Conservation (phyloP, 495 filamentous ascomycete genomes). For the Apodospora peruviana region DNA sequence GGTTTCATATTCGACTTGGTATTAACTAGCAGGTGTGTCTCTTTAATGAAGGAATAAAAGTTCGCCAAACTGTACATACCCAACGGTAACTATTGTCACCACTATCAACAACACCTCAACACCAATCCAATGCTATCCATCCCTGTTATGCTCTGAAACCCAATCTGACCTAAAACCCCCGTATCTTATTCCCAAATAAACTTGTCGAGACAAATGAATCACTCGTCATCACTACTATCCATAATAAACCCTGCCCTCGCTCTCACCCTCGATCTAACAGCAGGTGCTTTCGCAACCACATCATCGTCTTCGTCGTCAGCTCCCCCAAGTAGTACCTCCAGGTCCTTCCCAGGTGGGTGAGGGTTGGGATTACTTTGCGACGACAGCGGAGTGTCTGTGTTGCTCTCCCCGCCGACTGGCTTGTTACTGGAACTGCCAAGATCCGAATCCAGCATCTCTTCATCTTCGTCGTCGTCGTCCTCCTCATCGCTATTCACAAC, state of each 20-base stretch:
- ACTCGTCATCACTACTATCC: conserved; percentile 53
- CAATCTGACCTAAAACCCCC: no score
- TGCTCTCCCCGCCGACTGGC: neutral
- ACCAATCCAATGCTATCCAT: no score
- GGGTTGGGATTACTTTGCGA: neutral
- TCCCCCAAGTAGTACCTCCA: conserved; percentile 9
- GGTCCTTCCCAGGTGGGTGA: conserved; percentile 1
- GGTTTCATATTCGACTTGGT: no score
- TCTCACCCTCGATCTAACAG: conserved; percentile 28
- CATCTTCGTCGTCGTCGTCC: conserved; percentile 7
- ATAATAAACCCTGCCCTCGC: conserved; percentile 48
- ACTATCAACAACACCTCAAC: no score
- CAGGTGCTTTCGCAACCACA: conserved; percentile 24
- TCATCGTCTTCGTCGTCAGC: conserved; percentile 32
- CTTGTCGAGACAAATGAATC: neutral
- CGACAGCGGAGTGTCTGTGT: neutral
- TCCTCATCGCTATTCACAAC: conserved; percentile 9
- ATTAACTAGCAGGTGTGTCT: no score
- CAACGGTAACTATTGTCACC: no score
- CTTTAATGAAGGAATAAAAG: no score
- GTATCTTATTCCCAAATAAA: neutral
- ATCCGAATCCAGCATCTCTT: conserved; percentile 1
- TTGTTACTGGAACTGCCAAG: neutral
- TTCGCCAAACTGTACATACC: no score
- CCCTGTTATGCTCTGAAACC: no score